phyloP scores from a whole-genome alignment of 495 filamentous ascomycete species.

The Penicillium ochrochloron region DNA sequence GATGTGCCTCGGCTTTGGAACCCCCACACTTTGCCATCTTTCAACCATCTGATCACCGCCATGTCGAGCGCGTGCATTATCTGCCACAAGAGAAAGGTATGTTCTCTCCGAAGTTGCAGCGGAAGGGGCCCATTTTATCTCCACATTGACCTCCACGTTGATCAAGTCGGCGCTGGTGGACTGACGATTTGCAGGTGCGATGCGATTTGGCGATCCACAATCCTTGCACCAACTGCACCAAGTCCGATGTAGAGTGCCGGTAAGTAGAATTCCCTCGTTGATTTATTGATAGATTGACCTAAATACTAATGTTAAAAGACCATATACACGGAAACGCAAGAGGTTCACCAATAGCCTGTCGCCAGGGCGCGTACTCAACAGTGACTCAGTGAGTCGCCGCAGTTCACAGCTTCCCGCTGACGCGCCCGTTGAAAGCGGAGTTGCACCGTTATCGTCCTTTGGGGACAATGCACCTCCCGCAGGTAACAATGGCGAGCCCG shows the following conservation, averaged over 20 bases:
- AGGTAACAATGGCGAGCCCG: background rate
- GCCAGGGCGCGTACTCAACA: constrained; percentile 22
- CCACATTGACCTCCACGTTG: background rate
- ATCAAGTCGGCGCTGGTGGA: background rate
- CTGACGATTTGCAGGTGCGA: constrained; percentile 27
- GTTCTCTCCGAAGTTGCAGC: background rate
- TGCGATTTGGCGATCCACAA: constrained; percentile 36
- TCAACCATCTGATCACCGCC: constrained; percentile 21
- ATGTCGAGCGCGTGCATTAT: constrained; percentile 39
- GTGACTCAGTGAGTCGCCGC: constrained; percentile 29
- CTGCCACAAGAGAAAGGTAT: constrained; percentile 38
- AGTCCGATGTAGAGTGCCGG: constrained; percentile 36
- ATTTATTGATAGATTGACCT: background rate
- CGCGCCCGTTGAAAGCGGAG: constrained; percentile 16
- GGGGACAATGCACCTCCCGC: constrained; percentile 6
- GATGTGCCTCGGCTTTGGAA: constrained; percentile 26
- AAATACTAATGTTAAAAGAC: constrained; percentile 16
- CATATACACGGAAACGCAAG: constrained; percentile 38
- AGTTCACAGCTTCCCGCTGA: constrained; percentile 29
- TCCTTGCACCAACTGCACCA: constrained; percentile 37
- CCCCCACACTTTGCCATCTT: constrained; percentile 24
- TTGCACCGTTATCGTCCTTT: constrained; percentile 14
- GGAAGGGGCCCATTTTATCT: background rate
- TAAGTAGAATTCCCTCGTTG: constrained; percentile 21
- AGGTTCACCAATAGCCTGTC: constrained; percentile 38